Base-by-base conservation (phyloP, 768 basidiomycete genomes). In the Infundibulicybe gibba region DNA sequence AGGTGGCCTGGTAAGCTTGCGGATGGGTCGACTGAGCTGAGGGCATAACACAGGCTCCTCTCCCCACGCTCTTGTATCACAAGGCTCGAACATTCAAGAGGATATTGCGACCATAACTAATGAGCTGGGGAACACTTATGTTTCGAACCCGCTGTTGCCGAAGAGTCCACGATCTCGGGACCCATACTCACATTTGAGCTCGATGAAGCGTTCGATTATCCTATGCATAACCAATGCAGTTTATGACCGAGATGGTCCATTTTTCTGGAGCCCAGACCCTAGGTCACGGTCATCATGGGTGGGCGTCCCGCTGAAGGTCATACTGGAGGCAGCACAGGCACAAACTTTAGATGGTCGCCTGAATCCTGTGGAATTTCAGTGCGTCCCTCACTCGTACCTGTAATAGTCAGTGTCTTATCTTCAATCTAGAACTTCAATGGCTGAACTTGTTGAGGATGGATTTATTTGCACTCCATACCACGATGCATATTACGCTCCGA, bases 391-490 rank as follows among this genome's bases (percentile, higher is more conserved):
- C 17, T 25, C 6, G 35, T 20, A 2, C 17, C 16, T 11, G 12
- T 20, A 14, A 40, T 30, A 10, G 11, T 11, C 11, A 40, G 21
- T n/a, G 13, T 8, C 33, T 53, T 13, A 47, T 37, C 35, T 44
- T 19, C 25, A 45, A 10, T 17, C 41, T 39, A 64, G 61, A 33
- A 47, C 49, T 2, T 51, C 59, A 3, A 42, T 64, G 9, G 56
- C 57, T 34, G 42, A 41, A 2, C 47, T 66, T 16, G 20, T 64
- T n/a, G 50, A 57, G 0, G 52, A 59, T 11, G 56, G 50, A 3
- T 52, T 57, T 33, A 58, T 68, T n/a, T 61, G 49, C 38, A 55
- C 49, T 34, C 59, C 60, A 1, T 46, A 58, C 35, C 61, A 66
- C 43, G 62, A 65, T 11, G 38, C 44, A 12, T 61, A 61, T 48